These are phyloP conservation scores for Phytopythium litorale DNA, from an alignment of 352 stramenopile genomes.

Conservation along the genomic window DNA sequence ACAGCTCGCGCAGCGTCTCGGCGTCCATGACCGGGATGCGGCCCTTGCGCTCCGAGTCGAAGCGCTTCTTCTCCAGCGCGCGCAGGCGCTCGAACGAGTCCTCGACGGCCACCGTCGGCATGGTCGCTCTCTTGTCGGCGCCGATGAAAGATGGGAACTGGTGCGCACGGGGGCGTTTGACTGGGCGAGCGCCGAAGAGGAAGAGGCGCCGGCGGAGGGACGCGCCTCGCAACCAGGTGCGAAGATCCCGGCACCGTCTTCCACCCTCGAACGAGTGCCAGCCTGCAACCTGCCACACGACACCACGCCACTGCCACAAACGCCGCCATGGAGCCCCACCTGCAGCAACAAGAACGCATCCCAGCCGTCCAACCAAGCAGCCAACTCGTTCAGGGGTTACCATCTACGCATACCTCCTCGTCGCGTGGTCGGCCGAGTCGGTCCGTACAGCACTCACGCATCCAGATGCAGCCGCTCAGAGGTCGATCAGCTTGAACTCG, in stretches of 20 bases:
- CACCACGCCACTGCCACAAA: not conserved
- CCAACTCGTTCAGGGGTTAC: constrained; percentile 1
- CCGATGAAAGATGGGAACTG: not conserved
- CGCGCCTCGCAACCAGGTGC: not conserved
- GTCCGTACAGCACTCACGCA: not conserved
- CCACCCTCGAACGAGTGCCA: not conserved
- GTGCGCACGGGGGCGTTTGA: not conserved
- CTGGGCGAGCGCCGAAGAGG: not conserved
- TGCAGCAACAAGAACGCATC: not conserved
- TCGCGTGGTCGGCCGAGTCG: not conserved
- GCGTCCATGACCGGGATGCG: constrained; percentile 86
- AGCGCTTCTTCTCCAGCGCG: constrained; percentile 65
- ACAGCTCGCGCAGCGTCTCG: constrained; percentile 79
- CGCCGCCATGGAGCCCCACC: not conserved
- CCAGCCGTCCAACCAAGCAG: not conserved
- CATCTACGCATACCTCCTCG: not conserved
- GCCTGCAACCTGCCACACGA: not conserved
- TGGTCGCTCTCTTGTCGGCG: constrained; percentile 5
- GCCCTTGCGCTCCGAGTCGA: constrained; percentile 58
- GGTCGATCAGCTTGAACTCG: constrained; percentile 83
- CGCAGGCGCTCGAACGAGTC: constrained; percentile 52
- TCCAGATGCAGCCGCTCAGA: constrained; percentile 28
- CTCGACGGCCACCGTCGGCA: constrained; percentile 39
- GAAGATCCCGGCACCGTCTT: not conserved
- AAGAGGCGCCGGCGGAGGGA: not conserved